Evolutionary conservation across 2,329 filamentous ascomycete genomes (phyloP), one percentile per base, ranked within the genome.

Genomic region (Penicillium sp.): DNA sequence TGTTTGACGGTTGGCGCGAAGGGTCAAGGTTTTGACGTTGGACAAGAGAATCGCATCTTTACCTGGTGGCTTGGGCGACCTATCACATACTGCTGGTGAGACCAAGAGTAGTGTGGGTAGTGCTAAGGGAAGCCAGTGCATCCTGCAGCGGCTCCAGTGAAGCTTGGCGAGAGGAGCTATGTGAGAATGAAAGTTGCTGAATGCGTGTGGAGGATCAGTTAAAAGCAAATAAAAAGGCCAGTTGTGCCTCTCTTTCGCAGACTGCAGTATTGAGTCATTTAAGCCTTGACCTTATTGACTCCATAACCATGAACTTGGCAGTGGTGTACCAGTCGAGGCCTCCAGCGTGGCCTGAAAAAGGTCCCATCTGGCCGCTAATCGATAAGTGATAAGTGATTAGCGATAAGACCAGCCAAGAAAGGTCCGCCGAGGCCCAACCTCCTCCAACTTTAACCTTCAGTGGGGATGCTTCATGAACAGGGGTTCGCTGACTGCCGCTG

Each of bases 21-120:
- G 84, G 6, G 93, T 97, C 42, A 98, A 85, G 50, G 89, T 83
- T 66, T 91, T 85, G 57, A 98, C 89, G 58, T 86, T 82, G 10
- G 84, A 86, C 50, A 89, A 83, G 47, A 87, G 82, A 61, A 88
- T 82, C 63, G 81, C 85, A 71, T 84, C 69, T 69, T 67, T 73
- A 66, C 69, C 75, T 48, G 74, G 73, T 28, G 73, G 70, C 25
- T 66, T 67, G 65, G 67, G 61, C 42, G 73, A 62, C 69, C 70
- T 65, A 52, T 62, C 66, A 42, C 63, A 65, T 55, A 67, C 57
- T 15, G 63, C 48, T 31, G 67, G 45, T 17, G 60, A 55, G 28
- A 65, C 55, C 35, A 64, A 62, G 52, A 72, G 60, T n/a, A 72
- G 58, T 17, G 57, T 55, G 34, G 68, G n/a, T n/a, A 70, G 41